Conservation (phyloP, 139 green algal species). For the Cymbomonas tetramitiformis region DNA sequence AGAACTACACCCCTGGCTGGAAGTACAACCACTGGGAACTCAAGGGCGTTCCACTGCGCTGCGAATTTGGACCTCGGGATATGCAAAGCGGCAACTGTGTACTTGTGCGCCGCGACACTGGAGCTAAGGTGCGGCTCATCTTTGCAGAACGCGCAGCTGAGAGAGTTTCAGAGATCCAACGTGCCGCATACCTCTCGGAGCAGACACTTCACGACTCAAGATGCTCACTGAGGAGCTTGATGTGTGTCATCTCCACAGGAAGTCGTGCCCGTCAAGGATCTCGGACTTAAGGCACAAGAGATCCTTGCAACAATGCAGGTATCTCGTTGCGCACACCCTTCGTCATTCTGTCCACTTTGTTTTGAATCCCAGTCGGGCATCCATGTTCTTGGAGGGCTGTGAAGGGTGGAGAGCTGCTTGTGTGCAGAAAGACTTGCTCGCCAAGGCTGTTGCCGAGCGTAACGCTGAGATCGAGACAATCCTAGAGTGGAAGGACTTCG, state of each 20-base stretch:
- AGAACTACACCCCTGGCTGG: constrained; percentile 93
- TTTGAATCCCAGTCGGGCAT: too few relatives aligned
- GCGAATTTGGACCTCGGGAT: constrained; percentile 88
- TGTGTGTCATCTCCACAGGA: too few relatives aligned
- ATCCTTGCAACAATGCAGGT: too few relatives aligned
- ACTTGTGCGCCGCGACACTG: constrained; percentile 75
- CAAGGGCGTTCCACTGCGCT: constrained; percentile 77
- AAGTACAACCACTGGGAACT: constrained; percentile 99
- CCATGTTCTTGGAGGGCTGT: too few relatives aligned
- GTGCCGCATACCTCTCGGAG: constrained; percentile 49
- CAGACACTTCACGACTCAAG: too few relatives aligned
- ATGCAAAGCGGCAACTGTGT: constrained; percentile 65
- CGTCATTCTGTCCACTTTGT: too few relatives aligned
- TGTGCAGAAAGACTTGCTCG: constrained; percentile 77
- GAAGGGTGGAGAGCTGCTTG: too few relatives aligned
- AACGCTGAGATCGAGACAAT: constrained; percentile 45
- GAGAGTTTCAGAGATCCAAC: constrained; percentile 40
- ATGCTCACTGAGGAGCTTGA: too few relatives aligned
- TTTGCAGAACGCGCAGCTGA: too few relatives aligned
- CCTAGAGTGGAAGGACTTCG: constrained; percentile 83
- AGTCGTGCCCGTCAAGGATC: too few relatives aligned
- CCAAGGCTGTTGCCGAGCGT: constrained; percentile 34
- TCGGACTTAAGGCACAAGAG: too few relatives aligned
- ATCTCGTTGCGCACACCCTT: too few relatives aligned
- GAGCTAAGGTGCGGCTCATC: constrained; percentile 70